phyloP scores from a whole-genome alignment of 2,329 filamentous ascomycete species.

The Rutstroemia sp. region DNA sequence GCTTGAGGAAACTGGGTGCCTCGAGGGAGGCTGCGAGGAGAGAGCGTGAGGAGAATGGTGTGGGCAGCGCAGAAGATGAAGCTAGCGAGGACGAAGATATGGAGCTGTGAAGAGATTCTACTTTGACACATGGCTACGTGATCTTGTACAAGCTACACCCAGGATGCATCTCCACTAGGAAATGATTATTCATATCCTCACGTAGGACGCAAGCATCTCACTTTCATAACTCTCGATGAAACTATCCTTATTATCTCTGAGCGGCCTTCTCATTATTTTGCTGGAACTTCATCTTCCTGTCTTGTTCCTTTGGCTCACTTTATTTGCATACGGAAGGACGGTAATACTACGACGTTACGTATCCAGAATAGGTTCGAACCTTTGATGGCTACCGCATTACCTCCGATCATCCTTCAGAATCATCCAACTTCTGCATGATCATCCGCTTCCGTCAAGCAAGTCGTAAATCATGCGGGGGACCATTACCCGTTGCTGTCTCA shows the following conservation, averaged over 20 bases:
- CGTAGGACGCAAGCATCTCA: background rate
- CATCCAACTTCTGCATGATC: too few relatives aligned
- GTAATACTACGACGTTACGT: too few relatives aligned
- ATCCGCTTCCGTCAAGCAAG: too few relatives aligned
- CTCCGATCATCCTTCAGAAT: too few relatives aligned
- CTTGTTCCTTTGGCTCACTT: background rate
- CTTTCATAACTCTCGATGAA: background rate
- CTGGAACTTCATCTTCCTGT: background rate
- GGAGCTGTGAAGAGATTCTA: slow-evolving; percentile 16
- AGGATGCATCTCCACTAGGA: background rate
- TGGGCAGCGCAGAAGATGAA: slow-evolving; percentile 47
- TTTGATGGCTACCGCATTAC: too few relatives aligned
- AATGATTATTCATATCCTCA: background rate
- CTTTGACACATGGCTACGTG: too few relatives aligned
- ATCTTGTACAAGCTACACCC: background rate
- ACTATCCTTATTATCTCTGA: background rate
- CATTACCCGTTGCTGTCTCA: too few relatives aligned
- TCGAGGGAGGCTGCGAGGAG: slow-evolving; percentile 70
- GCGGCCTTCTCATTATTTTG: background rate
- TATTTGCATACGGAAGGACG: background rate
- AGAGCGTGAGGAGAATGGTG: slow-evolving; percentile 64
- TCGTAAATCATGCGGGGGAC: background rate
- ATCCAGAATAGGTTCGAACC: too few relatives aligned
- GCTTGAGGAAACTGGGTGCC: slow-evolving; percentile 73
- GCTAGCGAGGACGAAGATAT: slow-evolving; percentile 50